Evolutionary conservation across 345 rosid species (phyloP), one percentile per base, ranked within the genome.

Genomic region (Acer saccharum): DNA sequence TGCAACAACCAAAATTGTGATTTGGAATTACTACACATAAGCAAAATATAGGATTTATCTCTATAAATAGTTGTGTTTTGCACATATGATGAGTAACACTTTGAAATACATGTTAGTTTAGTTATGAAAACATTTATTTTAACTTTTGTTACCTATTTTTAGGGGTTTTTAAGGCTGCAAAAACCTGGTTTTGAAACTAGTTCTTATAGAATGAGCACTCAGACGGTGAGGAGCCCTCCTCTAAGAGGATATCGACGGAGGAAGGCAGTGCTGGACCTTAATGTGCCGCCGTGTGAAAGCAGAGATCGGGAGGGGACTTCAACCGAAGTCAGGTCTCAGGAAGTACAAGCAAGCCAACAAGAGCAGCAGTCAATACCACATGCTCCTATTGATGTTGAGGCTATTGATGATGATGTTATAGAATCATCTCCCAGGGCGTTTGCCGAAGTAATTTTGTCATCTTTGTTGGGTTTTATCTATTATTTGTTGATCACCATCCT

Each of bases 371-470:
- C 76, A 10, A 68, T 77, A 14, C 83, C 79, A 13, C 77, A 81
- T 75, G 65, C 84, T 52, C 64, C 91, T 10, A 90, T 91, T 81
- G 94, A 87, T 81, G 89, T 89, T 66, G 99, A 94, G 79, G 92
- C 87, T 54, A 62, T 92, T 76, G 97, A 96, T 78, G 98, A 96
- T 66, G 98, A 90, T 69, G 95, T 91, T 79, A 68, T 93, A 72
- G 89, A 90, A 81, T 87, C 90, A 46, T 87, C 98, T 39, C 89
- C 98, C 3, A 84, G 86, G 79, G 97, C 90, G 25, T 94, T 97
- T 80, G 90, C 94, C 11, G 89, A 84, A 81, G 98, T 96, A 76
- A 84, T 80, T 25, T 20, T 25, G 68, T 73, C 20, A 43, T 64
- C 39, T 50, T 2, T 74, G 64, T 60, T 58, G 29, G 62, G 55